Conservation (phyloP, 2,329 filamentous ascomycete genomes). For the Fusarium sp. region DNA sequence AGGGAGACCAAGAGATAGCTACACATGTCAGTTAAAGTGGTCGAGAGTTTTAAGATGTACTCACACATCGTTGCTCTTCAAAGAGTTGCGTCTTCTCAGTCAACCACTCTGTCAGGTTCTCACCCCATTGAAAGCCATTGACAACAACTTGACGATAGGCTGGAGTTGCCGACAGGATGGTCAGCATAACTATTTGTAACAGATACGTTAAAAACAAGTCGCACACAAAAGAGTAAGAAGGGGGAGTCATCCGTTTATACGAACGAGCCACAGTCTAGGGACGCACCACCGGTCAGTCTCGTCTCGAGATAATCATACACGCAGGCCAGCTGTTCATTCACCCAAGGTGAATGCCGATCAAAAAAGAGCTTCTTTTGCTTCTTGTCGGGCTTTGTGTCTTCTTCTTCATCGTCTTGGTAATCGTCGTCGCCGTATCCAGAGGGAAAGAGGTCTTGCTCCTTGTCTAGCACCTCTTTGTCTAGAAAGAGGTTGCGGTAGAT, state of each 20-base stretch:
- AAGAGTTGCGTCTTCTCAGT: slow-evolving; percentile 29
- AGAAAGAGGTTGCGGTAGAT: slow-evolving; percentile 39
- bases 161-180: slow-evolving; percentile 32
- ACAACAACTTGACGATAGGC: slow-evolving; percentile 34
- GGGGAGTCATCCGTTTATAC: neutral
- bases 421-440: neutral
- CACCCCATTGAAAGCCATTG: slow-evolving; percentile 33
- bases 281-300: slow-evolving; percentile 33
- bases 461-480: slow-evolving; percentile 1
- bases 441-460: slow-evolving; percentile 10
- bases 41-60: neutral
- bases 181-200: slow-evolving; percentile 34
- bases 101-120: slow-evolving; percentile 39
- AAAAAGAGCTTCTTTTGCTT: slow-evolving; percentile 38
- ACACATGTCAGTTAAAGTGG: neutral
- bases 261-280: neutral
- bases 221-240: neutral
- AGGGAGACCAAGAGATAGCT: slow-evolving; percentile 36
- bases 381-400: neutral
- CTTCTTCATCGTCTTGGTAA: neutral
- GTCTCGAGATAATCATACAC: slow-evolving; percentile 37
- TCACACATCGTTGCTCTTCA: slow-evolving; percentile 37
- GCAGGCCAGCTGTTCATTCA: slow-evolving; percentile 39
- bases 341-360: slow-evolving; percentile 34
- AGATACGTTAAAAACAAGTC: slow-evolving; percentile 14